Base-by-base conservation (phyloP, 2,329 filamentous ascomycete genomes). In the Chaetomiaceae sp. region DNA sequence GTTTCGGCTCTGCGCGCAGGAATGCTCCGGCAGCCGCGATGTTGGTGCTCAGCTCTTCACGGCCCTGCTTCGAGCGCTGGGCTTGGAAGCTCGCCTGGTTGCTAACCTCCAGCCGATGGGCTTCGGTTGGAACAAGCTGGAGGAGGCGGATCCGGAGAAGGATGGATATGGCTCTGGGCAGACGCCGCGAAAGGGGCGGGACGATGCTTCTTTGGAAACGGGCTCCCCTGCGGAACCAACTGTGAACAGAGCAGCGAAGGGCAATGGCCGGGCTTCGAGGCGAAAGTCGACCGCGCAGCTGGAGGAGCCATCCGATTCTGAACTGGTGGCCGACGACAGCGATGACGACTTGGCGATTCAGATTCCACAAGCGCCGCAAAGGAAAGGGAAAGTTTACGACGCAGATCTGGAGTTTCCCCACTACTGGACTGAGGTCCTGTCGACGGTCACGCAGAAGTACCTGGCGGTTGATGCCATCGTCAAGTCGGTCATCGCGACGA, bases 351-450 rank as follows among this genome's bases (percentile, higher is more conserved):
- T 81, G 0, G 72, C 84, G 1, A 69, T 85, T 7, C 81, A 87
- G 51, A 60, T 85, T 19, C 76, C 74, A 12, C 71, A 74, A 29
- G 58, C 71, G 8, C 69, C 70, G 3, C 70, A 73, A 5, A 70
- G 68, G 47, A 78, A 71, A 60, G 70, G 68, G 36, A 77, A 75
- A 54, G 75, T 78, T 50, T 88, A 85, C 62, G 90, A 95, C 62
- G 76, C 79, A 19, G 91, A 95, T 61, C 76, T 96, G 25, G 82
- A 85, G 2, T 94, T 86, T 60, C 91, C 94, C 1, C 87, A 88
- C 47, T 97, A 97, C 68, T 99, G 94, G 94, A 87, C 88, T 0
- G 94, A 99, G 68, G 87, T 89, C 3, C 75, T 94, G 2, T 96
- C 91, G 0, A 87, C 90, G 2, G 77, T 89, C 3, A 92, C 89